These are phyloP conservation scores for Candida xiaguanensis DNA, from an alignment of 805 yeast genomes.

Conservation along the genomic window DNA sequence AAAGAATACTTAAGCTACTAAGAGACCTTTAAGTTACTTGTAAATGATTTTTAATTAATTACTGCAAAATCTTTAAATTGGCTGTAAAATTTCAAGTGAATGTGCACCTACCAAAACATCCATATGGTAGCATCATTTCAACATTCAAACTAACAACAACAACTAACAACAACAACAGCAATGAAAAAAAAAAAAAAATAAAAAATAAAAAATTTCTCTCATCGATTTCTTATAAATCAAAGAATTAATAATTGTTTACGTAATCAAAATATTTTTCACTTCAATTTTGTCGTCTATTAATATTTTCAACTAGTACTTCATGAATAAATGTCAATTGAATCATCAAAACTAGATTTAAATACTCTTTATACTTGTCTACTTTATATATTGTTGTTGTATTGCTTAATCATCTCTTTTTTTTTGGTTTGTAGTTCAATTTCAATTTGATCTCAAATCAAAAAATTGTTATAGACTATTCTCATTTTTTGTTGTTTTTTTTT, in stretches of 20 bases:
- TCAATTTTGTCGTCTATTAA: background rate
- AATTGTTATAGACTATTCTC: background rate
- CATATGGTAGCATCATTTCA: background rate
- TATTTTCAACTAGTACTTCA: too few relatives aligned
- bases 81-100: background rate
- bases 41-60: too few relatives aligned
- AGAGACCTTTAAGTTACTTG: too few relatives aligned
- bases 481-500: background rate
- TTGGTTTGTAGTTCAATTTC: too few relatives aligned
- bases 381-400: too few relatives aligned
- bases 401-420: too few relatives aligned
- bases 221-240: slow-evolving; percentile 4
- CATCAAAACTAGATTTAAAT: too few relatives aligned
- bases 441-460: background rate
- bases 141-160: background rate
- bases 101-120: background rate
- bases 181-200: background rate
- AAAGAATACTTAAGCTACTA: too few relatives aligned
- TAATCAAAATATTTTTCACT: background rate
- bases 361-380: too few relatives aligned
- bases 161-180: background rate
- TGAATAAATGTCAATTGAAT: too few relatives aligned
- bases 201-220: slow-evolving; percentile 6
- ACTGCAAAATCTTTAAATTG: too few relatives aligned
- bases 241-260: background rate